Conservation (phyloP, 306 rosid species). For the Dalbergia cochinchinensis region DNA sequence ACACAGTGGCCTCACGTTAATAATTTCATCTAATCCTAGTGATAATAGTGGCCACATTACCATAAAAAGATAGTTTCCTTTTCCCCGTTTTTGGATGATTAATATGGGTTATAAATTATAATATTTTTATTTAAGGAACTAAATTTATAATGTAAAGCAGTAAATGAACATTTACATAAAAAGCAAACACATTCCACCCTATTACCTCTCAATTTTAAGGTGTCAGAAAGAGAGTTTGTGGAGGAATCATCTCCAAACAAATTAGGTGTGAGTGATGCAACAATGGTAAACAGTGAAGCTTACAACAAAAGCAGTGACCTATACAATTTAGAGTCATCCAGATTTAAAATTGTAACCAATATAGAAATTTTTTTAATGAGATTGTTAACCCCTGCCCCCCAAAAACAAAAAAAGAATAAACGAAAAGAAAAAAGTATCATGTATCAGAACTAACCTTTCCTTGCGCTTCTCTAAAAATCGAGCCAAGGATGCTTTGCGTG, state of each 20-base stretch:
- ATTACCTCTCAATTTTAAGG: background rate
- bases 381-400: background rate
- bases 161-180: background rate
- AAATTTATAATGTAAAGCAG: constrained; percentile 1
- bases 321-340: constrained; percentile 12
- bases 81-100: too few species aligned
- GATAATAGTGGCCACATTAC: background rate
- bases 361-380: background rate
- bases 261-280: background rate
- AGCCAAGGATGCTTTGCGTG: constrained; percentile 92
- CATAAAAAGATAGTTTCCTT: background rate
- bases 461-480: constrained; percentile 92
- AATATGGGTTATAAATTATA: too few species aligned
- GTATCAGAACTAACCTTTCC: constrained; percentile 69
- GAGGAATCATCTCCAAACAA: background rate
- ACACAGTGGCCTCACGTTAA: constrained; percentile 27
- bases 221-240: background rate
- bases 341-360: background rate
- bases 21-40: constrained; percentile 17
- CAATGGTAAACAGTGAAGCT: background rate
- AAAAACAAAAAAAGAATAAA: background rate
- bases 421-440: background rate
- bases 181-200: background rate
- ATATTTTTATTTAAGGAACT: too few species aligned
- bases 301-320: constrained; percentile 2